phyloP scores from a whole-genome alignment of 2,329 filamentous ascomycete species.

The Calonectria hawksworthii region DNA sequence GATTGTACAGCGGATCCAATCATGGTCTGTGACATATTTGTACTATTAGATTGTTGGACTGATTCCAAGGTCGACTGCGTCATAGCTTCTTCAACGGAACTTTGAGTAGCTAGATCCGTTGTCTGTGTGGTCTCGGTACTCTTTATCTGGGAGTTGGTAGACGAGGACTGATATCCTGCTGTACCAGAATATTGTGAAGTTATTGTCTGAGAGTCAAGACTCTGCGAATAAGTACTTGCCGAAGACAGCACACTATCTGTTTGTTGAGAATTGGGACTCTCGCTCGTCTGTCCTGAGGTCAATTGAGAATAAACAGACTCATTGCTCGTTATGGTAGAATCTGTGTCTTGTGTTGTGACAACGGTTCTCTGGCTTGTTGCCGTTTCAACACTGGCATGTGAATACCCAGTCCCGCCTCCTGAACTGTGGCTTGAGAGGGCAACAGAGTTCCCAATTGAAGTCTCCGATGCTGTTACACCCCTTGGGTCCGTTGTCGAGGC shows the following conservation, averaged over 20 bases:
- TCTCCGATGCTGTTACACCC: not conserved
- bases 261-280: not conserved
- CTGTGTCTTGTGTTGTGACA: not conserved
- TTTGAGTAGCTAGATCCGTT: not conserved
- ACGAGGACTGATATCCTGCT: not conserved
- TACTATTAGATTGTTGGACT: no score
- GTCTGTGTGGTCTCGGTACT: not conserved
- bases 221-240: not conserved
- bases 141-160: not conserved
- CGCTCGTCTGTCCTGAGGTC: not conserved
- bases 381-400: not conserved
- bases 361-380: not conserved
- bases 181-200: not conserved
- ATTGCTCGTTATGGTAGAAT: not conserved
- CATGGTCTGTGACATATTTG: not conserved
- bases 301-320: not conserved
- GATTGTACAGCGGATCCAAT: not conserved
- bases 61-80: not conserved
- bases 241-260: not conserved
- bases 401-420: not conserved
- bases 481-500: not conserved
- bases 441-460: not conserved
- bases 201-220: not conserved
- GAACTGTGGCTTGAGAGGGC: not conserved
- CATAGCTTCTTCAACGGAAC: no score